These are phyloP conservation scores for Plectosphaerella cucumerina DNA, from an alignment of 2,329 filamentous ascomycete genomes.

Conservation along the genomic window DNA sequence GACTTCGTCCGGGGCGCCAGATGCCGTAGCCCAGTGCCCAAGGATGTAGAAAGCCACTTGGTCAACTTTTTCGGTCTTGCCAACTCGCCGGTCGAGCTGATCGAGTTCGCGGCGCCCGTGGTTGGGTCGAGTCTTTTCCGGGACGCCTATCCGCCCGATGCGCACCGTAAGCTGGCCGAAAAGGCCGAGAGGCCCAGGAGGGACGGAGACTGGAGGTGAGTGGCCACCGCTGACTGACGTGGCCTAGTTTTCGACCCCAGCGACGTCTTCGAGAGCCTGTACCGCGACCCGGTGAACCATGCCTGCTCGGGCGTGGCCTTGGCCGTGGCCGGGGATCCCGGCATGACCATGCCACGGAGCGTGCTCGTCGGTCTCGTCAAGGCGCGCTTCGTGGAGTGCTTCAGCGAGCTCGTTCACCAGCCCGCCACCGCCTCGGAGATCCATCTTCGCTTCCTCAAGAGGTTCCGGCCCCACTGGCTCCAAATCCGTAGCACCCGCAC, in stretches of 20 bases:
- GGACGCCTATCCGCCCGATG: slow-evolving; percentile 1
- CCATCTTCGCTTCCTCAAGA: neutral
- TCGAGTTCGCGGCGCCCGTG: neutral
- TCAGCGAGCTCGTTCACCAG: neutral
- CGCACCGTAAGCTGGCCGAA: neutral
- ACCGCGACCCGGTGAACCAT: neutral
- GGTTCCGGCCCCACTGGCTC: neutral
- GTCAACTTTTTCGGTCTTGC: neutral
- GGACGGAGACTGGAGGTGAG: too few species aligned
- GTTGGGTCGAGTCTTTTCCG: slow-evolving; percentile 5
- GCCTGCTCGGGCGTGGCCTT: neutral
- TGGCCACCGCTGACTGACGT: neutral
- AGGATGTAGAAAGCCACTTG: neutral
- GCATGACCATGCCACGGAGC: neutral
- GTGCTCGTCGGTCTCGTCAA: neutral
- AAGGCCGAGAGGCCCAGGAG: neutral
- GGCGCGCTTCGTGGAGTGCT: neutral
- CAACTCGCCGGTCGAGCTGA: neutral
- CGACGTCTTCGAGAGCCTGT: slow-evolving; percentile 5
- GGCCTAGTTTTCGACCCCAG: slow-evolving; percentile 4
- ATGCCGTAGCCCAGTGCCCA: neutral
- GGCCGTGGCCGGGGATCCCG: neutral
- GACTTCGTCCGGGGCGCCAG: slow-evolving; percentile 2
- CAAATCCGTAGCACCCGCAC: neutral
- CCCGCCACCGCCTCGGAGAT: neutral